These are phyloP conservation scores for Glebionis coronaria DNA, from an alignment of 129 eudicot genomes.

Conservation along the genomic window DNA sequence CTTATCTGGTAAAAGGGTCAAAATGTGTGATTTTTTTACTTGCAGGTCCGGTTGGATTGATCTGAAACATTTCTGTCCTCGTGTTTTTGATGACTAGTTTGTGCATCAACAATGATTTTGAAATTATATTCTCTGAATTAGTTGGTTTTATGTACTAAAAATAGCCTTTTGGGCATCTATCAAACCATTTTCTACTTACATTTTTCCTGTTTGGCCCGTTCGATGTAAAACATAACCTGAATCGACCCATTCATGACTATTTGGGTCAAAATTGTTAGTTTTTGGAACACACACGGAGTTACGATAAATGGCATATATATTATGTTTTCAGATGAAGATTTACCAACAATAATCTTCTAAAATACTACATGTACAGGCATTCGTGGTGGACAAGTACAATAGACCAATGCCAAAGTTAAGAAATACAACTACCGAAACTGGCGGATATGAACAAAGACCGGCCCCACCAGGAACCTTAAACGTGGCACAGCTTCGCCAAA, in stretches of 20 bases:
- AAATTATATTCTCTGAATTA: background rate
- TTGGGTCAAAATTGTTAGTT: background rate
- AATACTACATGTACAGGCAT: constrained; percentile 46
- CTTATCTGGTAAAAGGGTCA: background rate
- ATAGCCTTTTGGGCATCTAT: background rate
- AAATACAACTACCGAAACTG: constrained; percentile 60
- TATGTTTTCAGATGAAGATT: background rate
- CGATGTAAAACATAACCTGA: background rate
- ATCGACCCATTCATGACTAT: background rate
- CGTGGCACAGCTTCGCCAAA: constrained; percentile 71
- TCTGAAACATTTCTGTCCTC: background rate
- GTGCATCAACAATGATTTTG: background rate
- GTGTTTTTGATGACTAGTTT: too few species aligned
- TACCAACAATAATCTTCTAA: background rate
- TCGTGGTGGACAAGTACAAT: constrained; percentile 65
- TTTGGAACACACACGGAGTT: background rate
- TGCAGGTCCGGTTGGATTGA: background rate
- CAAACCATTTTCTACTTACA: background rate
- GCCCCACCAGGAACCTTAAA: constrained; percentile 81
- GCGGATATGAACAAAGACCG: constrained; percentile 61
- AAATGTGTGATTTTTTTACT: background rate
- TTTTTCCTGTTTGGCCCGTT: background rate
- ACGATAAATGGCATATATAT: background rate
- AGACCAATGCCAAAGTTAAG: constrained; percentile 85
- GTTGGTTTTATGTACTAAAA: background rate